Percentiles rank a stretch among this genome's conserved stretches.
phyloP scores from a whole-genome alignment of 192 early-diverging fungal genomes.

The Coemansia umbellata region DNA sequence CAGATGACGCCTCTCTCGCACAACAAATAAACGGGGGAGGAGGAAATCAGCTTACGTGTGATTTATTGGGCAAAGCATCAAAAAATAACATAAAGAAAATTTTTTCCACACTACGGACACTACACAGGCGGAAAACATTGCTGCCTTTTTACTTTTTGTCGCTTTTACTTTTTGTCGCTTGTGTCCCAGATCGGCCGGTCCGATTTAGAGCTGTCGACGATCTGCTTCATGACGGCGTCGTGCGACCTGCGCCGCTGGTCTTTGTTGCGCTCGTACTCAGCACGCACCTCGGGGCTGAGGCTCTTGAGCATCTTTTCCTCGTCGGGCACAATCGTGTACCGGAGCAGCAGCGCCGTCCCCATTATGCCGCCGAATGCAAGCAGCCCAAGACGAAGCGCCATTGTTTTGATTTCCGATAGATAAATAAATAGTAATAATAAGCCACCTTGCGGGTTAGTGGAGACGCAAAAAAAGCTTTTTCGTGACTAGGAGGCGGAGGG shows the following conservation, averaged over 20 bases:
- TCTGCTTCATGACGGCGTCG: conserved; percentile 45
- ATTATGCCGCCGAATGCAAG: conserved; percentile 28
- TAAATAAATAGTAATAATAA: neutral
- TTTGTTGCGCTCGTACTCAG: conserved; percentile 42
- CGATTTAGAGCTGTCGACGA: conserved; percentile 40
- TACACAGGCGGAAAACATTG: too few species aligned
- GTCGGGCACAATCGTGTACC: conserved; percentile 45
- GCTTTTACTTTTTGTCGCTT: neutral
- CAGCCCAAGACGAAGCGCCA: conserved; percentile 19
- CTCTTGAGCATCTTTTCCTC: conserved; percentile 34
- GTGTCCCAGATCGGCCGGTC: conserved; percentile 46
- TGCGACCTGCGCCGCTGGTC: conserved; percentile 35
- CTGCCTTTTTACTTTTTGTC: neutral
- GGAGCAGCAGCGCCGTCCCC: conserved; percentile 34
- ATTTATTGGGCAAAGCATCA: too few species aligned
- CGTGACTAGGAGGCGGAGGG: neutral
- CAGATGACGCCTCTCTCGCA: too few species aligned
- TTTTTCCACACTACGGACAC: too few species aligned
- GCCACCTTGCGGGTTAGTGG: neutral
- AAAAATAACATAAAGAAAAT: too few species aligned
- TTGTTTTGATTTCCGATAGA: neutral
- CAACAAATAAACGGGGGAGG: too few species aligned
- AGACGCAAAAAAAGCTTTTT: too few species aligned
- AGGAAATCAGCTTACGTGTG: too few species aligned
- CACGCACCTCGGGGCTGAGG: conserved; percentile 43